A percentile compares a stretch with the other conserved stretches of the same genome.
Conservation (phyloP, 1,284 basidiomycete species). For the Ustanciosporium gigantosporum region DNA sequence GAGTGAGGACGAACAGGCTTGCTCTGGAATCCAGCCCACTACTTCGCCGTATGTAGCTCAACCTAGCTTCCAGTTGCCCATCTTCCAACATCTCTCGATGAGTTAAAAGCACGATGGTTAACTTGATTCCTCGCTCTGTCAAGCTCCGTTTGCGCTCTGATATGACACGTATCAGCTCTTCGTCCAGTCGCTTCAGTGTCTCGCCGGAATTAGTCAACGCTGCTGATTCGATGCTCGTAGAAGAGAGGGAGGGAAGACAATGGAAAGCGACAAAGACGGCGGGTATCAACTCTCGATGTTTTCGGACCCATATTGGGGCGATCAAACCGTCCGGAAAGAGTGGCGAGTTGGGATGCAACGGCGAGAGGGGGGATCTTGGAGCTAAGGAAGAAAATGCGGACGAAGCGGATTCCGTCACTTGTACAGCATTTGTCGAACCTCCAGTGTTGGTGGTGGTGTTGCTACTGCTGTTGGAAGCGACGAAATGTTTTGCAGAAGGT, state of each 20-base stretch:
- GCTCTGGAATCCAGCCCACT: conserved; percentile 87
- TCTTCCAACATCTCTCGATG: conserved; percentile 70
- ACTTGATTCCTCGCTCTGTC: conserved; percentile 83
- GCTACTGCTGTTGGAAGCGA: conserved; percentile 55
- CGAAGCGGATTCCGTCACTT: conserved; percentile 5
- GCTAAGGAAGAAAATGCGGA: conserved; percentile 38
- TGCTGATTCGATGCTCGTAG: not conserved
- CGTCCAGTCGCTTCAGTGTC: conserved; percentile 68
- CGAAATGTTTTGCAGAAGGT: conserved; percentile 62
- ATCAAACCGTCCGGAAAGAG: conserved; percentile 91
- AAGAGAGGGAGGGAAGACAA: conserved; percentile 58
- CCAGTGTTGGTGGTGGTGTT: not conserved
- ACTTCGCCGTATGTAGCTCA: conserved; percentile 82
- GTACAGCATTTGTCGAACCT: too few species aligned
- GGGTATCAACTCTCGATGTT: conserved; percentile 86
- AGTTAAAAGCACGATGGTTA: conserved; percentile 92
- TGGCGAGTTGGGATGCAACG: conserved; percentile 81
- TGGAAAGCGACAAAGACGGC: conserved; percentile 89
- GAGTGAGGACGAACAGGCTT: conserved; percentile 89
- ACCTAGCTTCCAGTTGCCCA: conserved; percentile 75
- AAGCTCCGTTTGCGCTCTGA: conserved; percentile 75
- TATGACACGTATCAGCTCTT: conserved; percentile 70
- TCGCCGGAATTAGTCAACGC: too few species aligned
- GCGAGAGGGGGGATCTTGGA: conserved; percentile 82
- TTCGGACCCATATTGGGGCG: conserved; percentile 94